Evolutionary conservation across 2,329 filamentous ascomycete genomes (phyloP).

Genomic region (Microthyrium microscopicum): DNA sequence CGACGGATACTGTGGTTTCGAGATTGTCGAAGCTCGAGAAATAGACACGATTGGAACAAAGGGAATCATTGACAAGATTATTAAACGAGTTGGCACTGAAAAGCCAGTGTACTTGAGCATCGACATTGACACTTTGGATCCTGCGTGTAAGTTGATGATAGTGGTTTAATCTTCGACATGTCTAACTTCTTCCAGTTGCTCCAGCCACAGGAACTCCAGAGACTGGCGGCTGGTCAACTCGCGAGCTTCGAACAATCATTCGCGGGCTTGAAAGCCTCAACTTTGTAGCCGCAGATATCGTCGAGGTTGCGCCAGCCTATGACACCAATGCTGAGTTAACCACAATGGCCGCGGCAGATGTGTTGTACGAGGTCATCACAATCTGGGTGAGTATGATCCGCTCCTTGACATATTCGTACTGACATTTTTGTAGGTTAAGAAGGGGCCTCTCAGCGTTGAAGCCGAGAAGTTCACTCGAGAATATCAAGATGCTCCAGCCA

Average conservation of each 20-base stretch:
- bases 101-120: slow-evolving; percentile 68
- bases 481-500: too few relatives aligned
- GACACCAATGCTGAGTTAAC: slow-evolving; percentile 57
- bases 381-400: too few relatives aligned
- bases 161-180: neutral
- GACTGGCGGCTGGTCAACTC: slow-evolving; percentile 59
- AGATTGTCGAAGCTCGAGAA: slow-evolving; percentile 61
- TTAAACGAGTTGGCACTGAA: slow-evolving; percentile 54
- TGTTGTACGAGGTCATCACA: slow-evolving; percentile 62
- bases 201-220: slow-evolving; percentile 61
- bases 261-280: slow-evolving; percentile 53
- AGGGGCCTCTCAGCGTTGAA: slow-evolving; percentile 44
- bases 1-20: slow-evolving; percentile 69
- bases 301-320: slow-evolving; percentile 58
- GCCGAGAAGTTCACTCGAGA: too few relatives aligned
- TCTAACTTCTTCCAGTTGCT: slow-evolving; percentile 32
- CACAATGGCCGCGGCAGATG: slow-evolving; percentile 58
- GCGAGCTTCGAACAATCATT: slow-evolving; percentile 56
- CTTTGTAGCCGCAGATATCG: slow-evolving; percentile 52
- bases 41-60: slow-evolving; percentile 52
- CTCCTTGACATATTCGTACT: too few relatives aligned
- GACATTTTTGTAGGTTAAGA: too few relatives aligned
- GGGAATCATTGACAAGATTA: slow-evolving; percentile 65
- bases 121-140: slow-evolving; percentile 79
- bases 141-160: slow-evolving; percentile 42